These are phyloP conservation scores for Nitzschia sp. DNA, from an alignment of 108 stramenopile genomes.

Conservation along the genomic window DNA sequence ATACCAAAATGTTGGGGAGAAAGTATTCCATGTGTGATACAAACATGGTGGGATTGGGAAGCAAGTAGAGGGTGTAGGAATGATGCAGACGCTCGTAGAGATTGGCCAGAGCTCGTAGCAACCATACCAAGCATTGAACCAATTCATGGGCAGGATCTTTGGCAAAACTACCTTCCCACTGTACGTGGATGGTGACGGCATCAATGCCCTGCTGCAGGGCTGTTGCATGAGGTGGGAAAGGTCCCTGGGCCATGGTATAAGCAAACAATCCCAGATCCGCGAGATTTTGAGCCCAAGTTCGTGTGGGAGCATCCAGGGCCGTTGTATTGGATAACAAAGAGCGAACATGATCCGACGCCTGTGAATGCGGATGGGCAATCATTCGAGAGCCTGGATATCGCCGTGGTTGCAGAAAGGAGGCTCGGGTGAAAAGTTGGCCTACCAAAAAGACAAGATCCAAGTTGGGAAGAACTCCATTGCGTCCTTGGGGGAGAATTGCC, in stretches of 20 bases:
- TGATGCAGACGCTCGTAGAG: slow-evolving; percentile 89
- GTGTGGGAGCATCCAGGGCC: slow-evolving; percentile 1
- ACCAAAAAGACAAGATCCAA: slow-evolving; percentile 77
- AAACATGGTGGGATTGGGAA: slow-evolving; percentile 68
- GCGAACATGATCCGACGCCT: slow-evolving; percentile 13
- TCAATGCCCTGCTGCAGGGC: slow-evolving; percentile 80
- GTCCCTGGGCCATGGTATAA: slow-evolving; percentile 33
- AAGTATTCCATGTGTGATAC: slow-evolving; percentile 86
- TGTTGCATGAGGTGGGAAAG: slow-evolving; percentile 60
- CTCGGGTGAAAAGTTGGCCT: slow-evolving; percentile 23
- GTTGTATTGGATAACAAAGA: background rate
- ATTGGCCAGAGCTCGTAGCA: slow-evolving; percentile 72
- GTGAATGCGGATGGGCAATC: slow-evolving; percentile 24
- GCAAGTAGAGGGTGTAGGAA: slow-evolving; percentile 68
- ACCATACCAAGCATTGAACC: slow-evolving; percentile 54
- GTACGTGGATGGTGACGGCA: slow-evolving; percentile 65
- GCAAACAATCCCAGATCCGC: slow-evolving; percentile 50
- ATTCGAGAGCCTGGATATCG: slow-evolving; percentile 22
- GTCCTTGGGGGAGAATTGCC: slow-evolving; percentile 67
- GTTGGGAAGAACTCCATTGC: slow-evolving; percentile 74
- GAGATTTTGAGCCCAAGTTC: slow-evolving; percentile 50
- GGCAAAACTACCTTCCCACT: slow-evolving; percentile 12
- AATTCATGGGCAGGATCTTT: slow-evolving; percentile 39
- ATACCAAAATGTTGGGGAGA: slow-evolving; percentile 65
- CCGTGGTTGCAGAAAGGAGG: slow-evolving; percentile 19